These are phyloP conservation scores for Mycena galopus DNA, from an alignment of 768 basidiomycete species.

Conservation along the genomic window DNA sequence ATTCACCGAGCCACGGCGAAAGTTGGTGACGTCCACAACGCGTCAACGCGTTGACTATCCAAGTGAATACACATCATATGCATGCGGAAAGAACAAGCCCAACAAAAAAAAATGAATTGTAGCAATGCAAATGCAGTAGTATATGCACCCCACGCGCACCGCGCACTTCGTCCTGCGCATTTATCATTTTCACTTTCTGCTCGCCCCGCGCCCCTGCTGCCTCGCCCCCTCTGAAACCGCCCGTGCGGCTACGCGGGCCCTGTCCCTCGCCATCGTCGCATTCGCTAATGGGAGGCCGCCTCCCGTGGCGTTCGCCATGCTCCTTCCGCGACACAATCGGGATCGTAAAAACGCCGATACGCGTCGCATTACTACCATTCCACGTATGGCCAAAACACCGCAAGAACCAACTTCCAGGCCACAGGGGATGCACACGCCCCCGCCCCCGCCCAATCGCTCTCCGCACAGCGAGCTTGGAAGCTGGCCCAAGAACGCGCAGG, in stretches of 20 bases:
- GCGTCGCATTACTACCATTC: no score
- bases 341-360: constrained; percentile 56
- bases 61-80: no score
- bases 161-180: neutral
- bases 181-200: no score
- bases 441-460: constrained; percentile 94
- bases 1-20: no score
- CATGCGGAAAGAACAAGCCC: neutral
- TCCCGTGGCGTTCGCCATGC: constrained; percentile 81
- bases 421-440: constrained; percentile 84
- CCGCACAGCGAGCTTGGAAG: constrained; percentile 78
- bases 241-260: constrained; percentile 48
- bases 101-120: constrained; percentile 21
- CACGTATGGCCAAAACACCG: no score
- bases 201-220: constrained; percentile 39
- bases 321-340: constrained; percentile 93
- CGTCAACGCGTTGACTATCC: no score
- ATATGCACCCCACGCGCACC: constrained; percentile 25
- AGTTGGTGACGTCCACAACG: no score
- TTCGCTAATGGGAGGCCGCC: constrained; percentile 68
- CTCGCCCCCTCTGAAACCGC: constrained; percentile 40
- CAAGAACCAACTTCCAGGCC: constrained; percentile 58
- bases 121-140: constrained; percentile 33
- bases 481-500: constrained; percentile 96
- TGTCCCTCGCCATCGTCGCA: constrained; percentile 55